Evolutionary conservation across 2,329 filamentous ascomycete genomes (phyloP), one percentile per base, ranked within the genome.

Genomic region (Epichloe gansuensis): DNA sequence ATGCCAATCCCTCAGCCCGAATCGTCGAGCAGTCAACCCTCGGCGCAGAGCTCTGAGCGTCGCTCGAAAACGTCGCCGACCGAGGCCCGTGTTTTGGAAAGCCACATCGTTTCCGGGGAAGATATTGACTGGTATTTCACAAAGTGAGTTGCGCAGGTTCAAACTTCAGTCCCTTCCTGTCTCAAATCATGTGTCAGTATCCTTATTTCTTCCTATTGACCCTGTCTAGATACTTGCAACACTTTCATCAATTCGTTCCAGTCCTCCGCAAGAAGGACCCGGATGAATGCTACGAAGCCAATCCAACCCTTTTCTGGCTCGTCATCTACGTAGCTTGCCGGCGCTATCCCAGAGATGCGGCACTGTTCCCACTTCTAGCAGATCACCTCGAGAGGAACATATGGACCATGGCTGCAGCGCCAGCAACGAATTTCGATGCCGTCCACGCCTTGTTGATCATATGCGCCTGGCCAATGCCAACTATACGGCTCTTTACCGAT

Each of bases 61-160:
- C 59, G 51, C 9, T 52, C 53, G 46, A 64, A 64, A 50, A 52
- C 58, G 15, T 62, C 62, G 3, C 61, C 65, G 39, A 63, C 64
- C 9, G 60, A 72, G 49, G 63, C 75, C 1, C 68, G 76, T 47
- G 67, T 73, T 4, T 59, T 80, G 11, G 72, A 70, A 2, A 73
- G 71, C 3, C 69, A 71, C 8, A 67, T 75, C 1, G 72, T 80
- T 47, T 69, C 76, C 0, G 73, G 75, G 0, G 72, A 75, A 43
- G 76, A 80, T 44, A 73, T 80, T 51, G 73, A 77, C 52, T 76
- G 72, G 59, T 80, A 80, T 57, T 80, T 80, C 61, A 69, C 75
- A 54, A 76, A 73, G 72, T 76, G 9, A 45, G 47, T 25, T n/a
- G 6, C n/a, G 4, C 35, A 7, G 17, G 1, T 17, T n/a, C 39